These are phyloP conservation scores for Triticum timopheevii DNA, from an alignment of 176 grass and related monocot species.

Conservation along the genomic window DNA sequence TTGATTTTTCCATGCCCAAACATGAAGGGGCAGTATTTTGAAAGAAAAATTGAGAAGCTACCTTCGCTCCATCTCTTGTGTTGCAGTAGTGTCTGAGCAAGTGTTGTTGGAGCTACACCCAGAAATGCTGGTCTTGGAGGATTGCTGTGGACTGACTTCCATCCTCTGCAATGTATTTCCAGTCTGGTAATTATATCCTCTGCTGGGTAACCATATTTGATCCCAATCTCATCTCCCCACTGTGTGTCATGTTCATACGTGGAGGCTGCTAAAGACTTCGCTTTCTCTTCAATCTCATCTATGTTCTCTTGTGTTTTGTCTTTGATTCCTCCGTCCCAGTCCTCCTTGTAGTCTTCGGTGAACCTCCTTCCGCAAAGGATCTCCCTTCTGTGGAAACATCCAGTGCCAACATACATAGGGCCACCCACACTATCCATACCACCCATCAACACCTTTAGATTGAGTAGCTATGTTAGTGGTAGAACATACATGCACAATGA, in stretches of 20 bases:
- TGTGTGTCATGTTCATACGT: slow-evolving; percentile 58
- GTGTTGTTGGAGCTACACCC: slow-evolving; percentile 64
- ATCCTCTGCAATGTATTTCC: slow-evolving; percentile 75
- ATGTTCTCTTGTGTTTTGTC: slow-evolving; percentile 13
- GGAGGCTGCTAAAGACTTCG: slow-evolving; percentile 48
- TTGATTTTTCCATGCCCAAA: slow-evolving; percentile 56
- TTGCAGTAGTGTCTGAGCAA: slow-evolving; percentile 64
- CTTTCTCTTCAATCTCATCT: slow-evolving; percentile 47
- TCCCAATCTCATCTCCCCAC: slow-evolving; percentile 73
- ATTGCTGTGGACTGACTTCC: slow-evolving; percentile 57
- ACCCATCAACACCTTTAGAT: slow-evolving; percentile 49
- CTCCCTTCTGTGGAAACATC: slow-evolving; percentile 85
- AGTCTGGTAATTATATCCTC: slow-evolving; percentile 80
- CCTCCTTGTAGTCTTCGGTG: slow-evolving; percentile 48
- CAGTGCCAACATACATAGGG: slow-evolving; percentile 56
- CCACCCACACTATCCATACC: slow-evolving; percentile 69
- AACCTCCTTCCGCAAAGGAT: slow-evolving; percentile 58
- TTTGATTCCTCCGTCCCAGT: slow-evolving; percentile 45
- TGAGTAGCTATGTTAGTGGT: slow-evolving; percentile 15
- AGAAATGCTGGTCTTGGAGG: slow-evolving; percentile 61
- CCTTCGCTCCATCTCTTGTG: slow-evolving; percentile 90
- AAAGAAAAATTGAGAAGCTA: slow-evolving; percentile 52
- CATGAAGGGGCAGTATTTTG: slow-evolving; percentile 61
- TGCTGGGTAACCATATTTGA: slow-evolving; percentile 66
- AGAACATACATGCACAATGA: not conserved